Evolutionary conservation across 2,329 filamentous ascomycete genomes (phyloP).

Genomic region (Neophaeococcomyces mojaviensis): DNA sequence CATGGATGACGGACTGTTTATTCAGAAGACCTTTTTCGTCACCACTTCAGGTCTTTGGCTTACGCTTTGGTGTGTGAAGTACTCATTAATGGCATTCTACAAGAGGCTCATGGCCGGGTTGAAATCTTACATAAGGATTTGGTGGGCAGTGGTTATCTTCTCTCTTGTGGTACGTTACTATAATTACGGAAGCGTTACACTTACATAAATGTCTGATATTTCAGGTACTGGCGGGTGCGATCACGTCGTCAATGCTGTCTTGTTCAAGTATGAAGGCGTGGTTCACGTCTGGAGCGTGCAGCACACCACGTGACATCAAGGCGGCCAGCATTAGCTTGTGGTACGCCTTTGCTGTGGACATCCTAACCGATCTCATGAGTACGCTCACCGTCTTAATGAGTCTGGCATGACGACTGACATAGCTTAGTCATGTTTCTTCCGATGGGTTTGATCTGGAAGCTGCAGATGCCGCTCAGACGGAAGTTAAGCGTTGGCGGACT

Average conservation of each 20-base stretch:
- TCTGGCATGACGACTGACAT: background rate
- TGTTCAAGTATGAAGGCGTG: conserved; percentile 31
- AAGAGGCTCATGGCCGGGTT: conserved; percentile 30
- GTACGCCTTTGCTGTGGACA: background rate
- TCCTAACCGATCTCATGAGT: background rate
- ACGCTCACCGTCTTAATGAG: background rate
- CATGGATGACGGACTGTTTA: conserved; percentile 24
- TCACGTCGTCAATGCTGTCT: conserved; percentile 9
- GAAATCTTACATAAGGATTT: conserved; percentile 28
- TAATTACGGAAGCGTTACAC: too few species aligned
- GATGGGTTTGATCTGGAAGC: conserved; percentile 1
- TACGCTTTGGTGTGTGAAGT: conserved; percentile 34
- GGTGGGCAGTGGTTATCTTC: conserved; percentile 31
- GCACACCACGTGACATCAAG: background rate
- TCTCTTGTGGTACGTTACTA: conserved; percentile 27
- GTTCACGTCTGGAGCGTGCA: conserved; percentile 24
- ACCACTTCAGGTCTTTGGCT: conserved; percentile 33
- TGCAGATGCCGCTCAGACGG: background rate
- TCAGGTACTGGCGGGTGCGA: background rate
- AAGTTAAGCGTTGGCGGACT: background rate
- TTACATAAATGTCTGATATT: too few species aligned
- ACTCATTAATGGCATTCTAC: conserved; percentile 34
- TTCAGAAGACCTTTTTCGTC: conserved; percentile 34
- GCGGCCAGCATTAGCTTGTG: background rate
- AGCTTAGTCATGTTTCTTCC: conserved; percentile 1